phyloP scores from a whole-genome alignment of 192 early-diverging fungal genomes.

The Coemansia aciculifera region DNA sequence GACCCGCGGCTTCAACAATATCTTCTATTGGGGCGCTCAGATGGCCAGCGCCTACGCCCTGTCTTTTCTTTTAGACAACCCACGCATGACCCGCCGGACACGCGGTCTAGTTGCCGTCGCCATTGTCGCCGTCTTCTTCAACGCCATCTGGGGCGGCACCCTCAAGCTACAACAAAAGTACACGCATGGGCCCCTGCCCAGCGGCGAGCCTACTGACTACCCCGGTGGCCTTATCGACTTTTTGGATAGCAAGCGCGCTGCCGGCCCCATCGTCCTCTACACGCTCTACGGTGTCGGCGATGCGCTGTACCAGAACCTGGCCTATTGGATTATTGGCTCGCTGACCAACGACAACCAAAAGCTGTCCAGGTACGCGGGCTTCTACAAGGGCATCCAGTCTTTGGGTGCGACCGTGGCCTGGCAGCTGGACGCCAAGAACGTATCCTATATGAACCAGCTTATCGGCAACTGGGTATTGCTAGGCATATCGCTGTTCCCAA shows the following conservation, averaged over 20 bases:
- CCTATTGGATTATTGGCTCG: conserved; percentile 84
- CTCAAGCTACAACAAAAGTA: conserved; percentile 64
- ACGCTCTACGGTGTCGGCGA: conserved; percentile 73
- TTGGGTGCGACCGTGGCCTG: conserved; percentile 68
- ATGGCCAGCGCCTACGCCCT: conserved; percentile 67
- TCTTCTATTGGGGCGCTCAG: conserved; percentile 75
- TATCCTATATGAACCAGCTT: conserved; percentile 56
- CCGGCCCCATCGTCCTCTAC: conserved; percentile 66
- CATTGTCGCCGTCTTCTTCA: conserved; percentile 49
- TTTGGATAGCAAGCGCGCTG: conserved; percentile 49
- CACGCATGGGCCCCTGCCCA: conserved; percentile 36
- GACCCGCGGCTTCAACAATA: conserved; percentile 72
- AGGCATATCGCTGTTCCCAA: conserved; percentile 53
- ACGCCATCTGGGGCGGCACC: conserved; percentile 63
- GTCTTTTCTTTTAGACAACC: conserved; percentile 67
- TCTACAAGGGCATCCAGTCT: conserved; percentile 88
- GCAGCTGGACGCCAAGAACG: conserved; percentile 64
- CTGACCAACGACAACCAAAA: conserved; percentile 76
- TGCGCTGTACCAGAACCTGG: conserved; percentile 74
- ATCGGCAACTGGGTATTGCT: conserved; percentile 62
- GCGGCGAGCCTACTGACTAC: conserved; percentile 21
- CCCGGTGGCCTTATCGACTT: conserved; percentile 52
- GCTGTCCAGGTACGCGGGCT: conserved; percentile 70
- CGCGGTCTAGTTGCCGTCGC: conserved; percentile 63
- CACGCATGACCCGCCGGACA: conserved; percentile 54